Evolutionary conservation across 371 early-diverging fungal species (phyloP).

Genomic region (Choanephora cucurbitarum): DNA sequence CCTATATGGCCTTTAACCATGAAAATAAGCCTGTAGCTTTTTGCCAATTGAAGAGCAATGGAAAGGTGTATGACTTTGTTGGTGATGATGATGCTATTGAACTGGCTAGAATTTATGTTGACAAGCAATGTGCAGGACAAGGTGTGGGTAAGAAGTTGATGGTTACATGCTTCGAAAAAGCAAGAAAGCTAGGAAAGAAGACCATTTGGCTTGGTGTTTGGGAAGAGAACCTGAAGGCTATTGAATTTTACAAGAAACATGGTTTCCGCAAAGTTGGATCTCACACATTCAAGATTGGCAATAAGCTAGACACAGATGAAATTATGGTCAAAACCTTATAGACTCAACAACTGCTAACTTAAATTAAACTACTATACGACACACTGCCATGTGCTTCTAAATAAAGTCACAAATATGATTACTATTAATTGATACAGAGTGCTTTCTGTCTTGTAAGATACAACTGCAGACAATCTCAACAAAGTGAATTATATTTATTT

Average conservation of each 20-base stretch:
- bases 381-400: no score
- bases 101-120: conserved; percentile 33
- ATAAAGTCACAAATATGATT: no score
- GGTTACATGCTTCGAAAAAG: conserved; percentile 8
- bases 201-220: conserved; percentile 44
- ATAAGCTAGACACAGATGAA: conserved; percentile 27
- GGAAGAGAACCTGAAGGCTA: conserved; percentile 33
- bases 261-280: conserved; percentile 32
- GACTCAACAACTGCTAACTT: no score
- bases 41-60: conserved; percentile 22
- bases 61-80: conserved; percentile 28
- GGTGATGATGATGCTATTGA: conserved; percentile 30
- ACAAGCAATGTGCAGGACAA: conserved; percentile 22
- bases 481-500: no score
- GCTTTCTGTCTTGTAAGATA: no score
- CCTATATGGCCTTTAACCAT: conserved; percentile 24
- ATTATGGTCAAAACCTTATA: conserved; percentile 28
- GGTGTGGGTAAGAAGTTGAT: conserved; percentile 29
- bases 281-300: conserved; percentile 28
- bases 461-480: no score
- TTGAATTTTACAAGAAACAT: conserved; percentile 25
- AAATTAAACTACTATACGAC: no score
- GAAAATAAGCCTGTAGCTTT: conserved; percentile 25
- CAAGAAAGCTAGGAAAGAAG: conserved; percentile 19
- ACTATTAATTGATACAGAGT: no score